Conservation (phyloP, 345 rosid genomes). For the Geranium rotundifolium region DNA sequence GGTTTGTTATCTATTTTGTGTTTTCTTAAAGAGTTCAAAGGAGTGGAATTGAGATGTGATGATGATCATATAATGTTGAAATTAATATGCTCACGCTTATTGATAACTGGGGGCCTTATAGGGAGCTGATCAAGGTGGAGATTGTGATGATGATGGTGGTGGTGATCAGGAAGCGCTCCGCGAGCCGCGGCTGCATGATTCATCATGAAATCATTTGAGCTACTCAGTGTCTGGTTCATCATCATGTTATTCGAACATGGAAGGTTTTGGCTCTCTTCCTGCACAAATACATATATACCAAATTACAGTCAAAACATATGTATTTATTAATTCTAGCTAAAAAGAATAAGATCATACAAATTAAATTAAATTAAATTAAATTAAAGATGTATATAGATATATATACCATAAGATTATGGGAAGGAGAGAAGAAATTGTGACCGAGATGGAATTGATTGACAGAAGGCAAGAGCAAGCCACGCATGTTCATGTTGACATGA, state of each 20-base stretch:
- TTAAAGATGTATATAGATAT: not conserved
- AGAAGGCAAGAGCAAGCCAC: constrained; percentile 52
- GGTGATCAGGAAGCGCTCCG: constrained; percentile 20
- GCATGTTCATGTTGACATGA: constrained; percentile 57
- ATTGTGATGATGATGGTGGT: too few relatives aligned
- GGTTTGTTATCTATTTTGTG: too few relatives aligned
- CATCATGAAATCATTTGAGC: constrained; percentile 38
- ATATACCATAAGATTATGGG: constrained; percentile 56
- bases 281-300: not conserved
- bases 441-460: constrained; percentile 69
- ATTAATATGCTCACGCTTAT: constrained; percentile 54
- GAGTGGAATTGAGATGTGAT: too few relatives aligned
- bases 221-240: constrained; percentile 41
- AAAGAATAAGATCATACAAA: too few relatives aligned
- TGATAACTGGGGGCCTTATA: constrained; percentile 46
- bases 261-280: constrained; percentile 78
- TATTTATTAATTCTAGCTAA: too few relatives aligned
- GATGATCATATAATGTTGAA: too few relatives aligned
- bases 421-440: constrained; percentile 55
- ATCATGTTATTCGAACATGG: constrained; percentile 45
- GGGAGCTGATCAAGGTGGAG: constrained; percentile 37
- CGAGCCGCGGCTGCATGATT: constrained; percentile 19
- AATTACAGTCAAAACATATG: too few relatives aligned
- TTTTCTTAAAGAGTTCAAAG: too few relatives aligned
- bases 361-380: too few relatives aligned